Evolutionary conservation across 768 basidiomycete genomes (phyloP).

Genomic region (Steccherinum ochraceum): DNA sequence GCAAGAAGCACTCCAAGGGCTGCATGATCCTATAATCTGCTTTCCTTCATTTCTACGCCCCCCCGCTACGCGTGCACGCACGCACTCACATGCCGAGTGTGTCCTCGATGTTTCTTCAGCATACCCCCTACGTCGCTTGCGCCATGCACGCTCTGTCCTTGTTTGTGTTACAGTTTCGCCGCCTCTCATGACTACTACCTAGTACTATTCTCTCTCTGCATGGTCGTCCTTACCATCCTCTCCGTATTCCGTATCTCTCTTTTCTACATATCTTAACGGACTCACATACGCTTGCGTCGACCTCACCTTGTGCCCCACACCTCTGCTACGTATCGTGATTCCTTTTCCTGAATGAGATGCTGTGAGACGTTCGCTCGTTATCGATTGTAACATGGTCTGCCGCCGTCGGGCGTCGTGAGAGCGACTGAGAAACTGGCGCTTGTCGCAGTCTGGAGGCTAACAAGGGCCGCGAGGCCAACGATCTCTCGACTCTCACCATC

Average conservation of each 20-base stretch:
- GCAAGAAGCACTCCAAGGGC: slow-evolving; percentile 30
- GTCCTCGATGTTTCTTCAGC: background rate
- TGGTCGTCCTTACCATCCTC: background rate
- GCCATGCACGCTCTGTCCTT: background rate
- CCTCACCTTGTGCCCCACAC: background rate
- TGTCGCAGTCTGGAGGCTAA: too few species aligned
- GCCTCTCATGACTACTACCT: background rate
- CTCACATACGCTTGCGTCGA: background rate
- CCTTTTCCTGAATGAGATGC: background rate
- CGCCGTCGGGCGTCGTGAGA: too few species aligned
- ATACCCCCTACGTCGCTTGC: background rate
- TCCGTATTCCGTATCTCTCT: background rate
- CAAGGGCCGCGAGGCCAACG: too few species aligned
- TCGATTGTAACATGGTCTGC: too few species aligned
- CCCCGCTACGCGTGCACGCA: background rate
- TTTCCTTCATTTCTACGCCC: too few species aligned
- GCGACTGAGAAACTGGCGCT: too few species aligned
- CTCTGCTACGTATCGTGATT: background rate
- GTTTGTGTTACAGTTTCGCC: background rate
- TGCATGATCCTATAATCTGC: slow-evolving; percentile 40
- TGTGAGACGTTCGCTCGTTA: background rate
- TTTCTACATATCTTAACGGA: background rate
- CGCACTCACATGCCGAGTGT: background rate
- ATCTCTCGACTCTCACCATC: too few species aligned
- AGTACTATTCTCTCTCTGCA: background rate